These are phyloP conservation scores for Cokeromyces recurvatus DNA, from an alignment of 371 early-diverging fungal species.

Conservation along the genomic window DNA sequence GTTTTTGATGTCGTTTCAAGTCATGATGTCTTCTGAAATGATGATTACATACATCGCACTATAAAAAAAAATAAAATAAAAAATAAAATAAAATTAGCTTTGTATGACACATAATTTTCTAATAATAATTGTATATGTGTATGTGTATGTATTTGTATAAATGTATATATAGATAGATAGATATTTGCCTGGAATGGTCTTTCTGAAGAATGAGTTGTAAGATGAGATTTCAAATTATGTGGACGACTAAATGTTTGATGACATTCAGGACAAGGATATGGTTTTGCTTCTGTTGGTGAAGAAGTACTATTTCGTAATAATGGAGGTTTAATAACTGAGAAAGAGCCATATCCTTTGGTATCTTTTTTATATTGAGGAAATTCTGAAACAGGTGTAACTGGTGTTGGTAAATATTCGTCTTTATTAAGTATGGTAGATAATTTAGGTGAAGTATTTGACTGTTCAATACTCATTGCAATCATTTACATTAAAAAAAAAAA, in stretches of 20 bases:
- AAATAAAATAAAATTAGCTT: slow-evolving; percentile 6
- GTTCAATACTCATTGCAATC: neutral
- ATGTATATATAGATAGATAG: too few species aligned
- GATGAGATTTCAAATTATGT: slow-evolving; percentile 43
- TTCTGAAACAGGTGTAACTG: slow-evolving; percentile 22
- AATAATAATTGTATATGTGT: slow-evolving; percentile 8
- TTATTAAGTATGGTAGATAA: slow-evolving; percentile 5
- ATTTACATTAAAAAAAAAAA: slow-evolving; percentile 1
- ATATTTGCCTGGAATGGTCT: slow-evolving; percentile 34
- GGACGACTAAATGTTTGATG: slow-evolving; percentile 34
- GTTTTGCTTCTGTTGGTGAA: slow-evolving; percentile 14
- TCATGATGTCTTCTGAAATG: slow-evolving; percentile 74
- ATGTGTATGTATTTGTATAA: too few species aligned
- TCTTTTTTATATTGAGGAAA: slow-evolving; percentile 13
- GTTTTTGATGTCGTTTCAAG: slow-evolving; percentile 69
- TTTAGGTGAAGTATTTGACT: slow-evolving; percentile 3
- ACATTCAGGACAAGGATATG: slow-evolving; percentile 32
- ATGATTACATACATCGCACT: slow-evolving; percentile 44
- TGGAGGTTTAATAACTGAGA: slow-evolving; percentile 20
- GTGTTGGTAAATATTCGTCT: slow-evolving; percentile 25
- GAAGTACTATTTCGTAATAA: neutral
- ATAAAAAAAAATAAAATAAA: slow-evolving; percentile 4
- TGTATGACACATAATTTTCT: slow-evolving; percentile 7
- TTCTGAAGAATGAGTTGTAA: slow-evolving; percentile 35
- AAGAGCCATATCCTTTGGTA: slow-evolving; percentile 9